Evolutionary conservation across 2,329 filamentous ascomycete species (phyloP).

Genomic region (Xylaria sp.): DNA sequence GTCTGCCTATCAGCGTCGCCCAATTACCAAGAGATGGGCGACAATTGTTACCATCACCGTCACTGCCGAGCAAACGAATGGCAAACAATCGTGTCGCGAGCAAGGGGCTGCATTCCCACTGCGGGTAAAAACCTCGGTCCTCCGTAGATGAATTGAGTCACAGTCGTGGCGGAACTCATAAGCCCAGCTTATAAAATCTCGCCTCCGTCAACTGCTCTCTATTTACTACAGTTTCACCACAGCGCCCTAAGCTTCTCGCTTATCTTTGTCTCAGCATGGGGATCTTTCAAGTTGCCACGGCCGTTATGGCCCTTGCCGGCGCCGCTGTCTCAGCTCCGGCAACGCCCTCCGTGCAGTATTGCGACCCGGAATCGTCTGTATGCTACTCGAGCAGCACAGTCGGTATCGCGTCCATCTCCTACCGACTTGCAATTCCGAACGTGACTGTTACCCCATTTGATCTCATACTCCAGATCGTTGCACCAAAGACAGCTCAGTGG

Average conservation of each 20-base stretch:
- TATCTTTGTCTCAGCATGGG: conserved; percentile 32
- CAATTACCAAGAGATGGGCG: conserved; percentile 32
- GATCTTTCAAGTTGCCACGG: conserved; percentile 23
- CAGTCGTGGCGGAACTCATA: background rate
- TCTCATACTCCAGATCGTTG: conserved; percentile 56
- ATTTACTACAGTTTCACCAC: conserved; percentile 2
- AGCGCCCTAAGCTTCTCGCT: conserved; percentile 6
- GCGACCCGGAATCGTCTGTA: conserved; percentile 36
- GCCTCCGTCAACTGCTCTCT: background rate
- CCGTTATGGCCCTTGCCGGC: conserved; percentile 30
- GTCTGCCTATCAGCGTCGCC: conserved; percentile 30
- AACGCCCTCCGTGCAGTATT: conserved; percentile 34
- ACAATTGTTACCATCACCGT: conserved; percentile 25
- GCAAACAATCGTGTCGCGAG: conserved; percentile 1
- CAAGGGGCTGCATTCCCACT: conserved; percentile 7
- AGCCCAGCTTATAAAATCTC: conserved; percentile 17
- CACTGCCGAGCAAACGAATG: conserved; percentile 25
- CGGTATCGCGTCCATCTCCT: conserved; percentile 44
- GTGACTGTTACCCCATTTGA: conserved; percentile 52
- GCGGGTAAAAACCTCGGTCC: conserved; percentile 32
- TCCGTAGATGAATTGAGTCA: conserved; percentile 15
- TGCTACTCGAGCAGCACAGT: conserved; percentile 41
- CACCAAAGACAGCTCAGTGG: conserved; percentile 58
- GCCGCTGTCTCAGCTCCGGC: conserved; percentile 26
- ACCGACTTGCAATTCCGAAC: conserved; percentile 53